phyloP scores from a whole-genome alignment of 495 filamentous ascomycete genomes.

The Pseudoneurospora amorphoporcata region DNA sequence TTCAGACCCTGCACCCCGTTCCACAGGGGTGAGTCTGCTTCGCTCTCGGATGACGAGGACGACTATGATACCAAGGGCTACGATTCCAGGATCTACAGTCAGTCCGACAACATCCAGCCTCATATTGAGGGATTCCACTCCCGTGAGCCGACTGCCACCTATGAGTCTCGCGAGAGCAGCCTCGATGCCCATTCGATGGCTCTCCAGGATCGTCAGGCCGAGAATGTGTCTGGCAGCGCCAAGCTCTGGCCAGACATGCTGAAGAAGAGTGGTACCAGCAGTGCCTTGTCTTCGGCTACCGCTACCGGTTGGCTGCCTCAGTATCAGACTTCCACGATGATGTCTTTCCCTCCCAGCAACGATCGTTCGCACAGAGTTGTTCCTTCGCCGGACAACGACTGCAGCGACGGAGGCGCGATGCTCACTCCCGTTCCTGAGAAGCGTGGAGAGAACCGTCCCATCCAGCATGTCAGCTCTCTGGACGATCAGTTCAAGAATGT shows the following conservation, averaged over 20 bases:
- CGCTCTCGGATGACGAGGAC: slow-evolving; percentile 10
- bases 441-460: slow-evolving; percentile 34
- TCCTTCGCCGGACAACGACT: slow-evolving; percentile 15
- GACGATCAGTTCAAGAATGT: slow-evolving; percentile 22
- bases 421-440: slow-evolving; percentile 20
- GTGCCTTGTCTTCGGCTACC: slow-evolving; percentile 35
- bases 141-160: neutral
- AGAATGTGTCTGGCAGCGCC: slow-evolving; percentile 10
- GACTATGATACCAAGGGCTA: slow-evolving; percentile 9
- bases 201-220: slow-evolving; percentile 13
- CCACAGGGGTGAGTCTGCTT: slow-evolving; percentile 8
- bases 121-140: neutral
- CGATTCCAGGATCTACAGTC: slow-evolving; percentile 14
- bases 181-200: slow-evolving; percentile 7
- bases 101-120: slow-evolving; percentile 5
- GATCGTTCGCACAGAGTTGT: neutral
- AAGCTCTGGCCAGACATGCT: slow-evolving; percentile 33
- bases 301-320: slow-evolving; percentile 37
- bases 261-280: slow-evolving; percentile 33
- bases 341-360: neutral
- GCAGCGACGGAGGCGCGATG: slow-evolving; percentile 12
- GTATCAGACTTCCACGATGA: slow-evolving; percentile 12
- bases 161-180: slow-evolving; percentile 10
- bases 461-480: slow-evolving; percentile 13
- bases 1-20: slow-evolving; percentile 25